A percentile compares a stretch with the other conserved stretches of the same genome.
These are phyloP conservation scores for Berberis vulgaris DNA, from an alignment of 164 flowering plant species.

Conservation along the genomic window DNA sequence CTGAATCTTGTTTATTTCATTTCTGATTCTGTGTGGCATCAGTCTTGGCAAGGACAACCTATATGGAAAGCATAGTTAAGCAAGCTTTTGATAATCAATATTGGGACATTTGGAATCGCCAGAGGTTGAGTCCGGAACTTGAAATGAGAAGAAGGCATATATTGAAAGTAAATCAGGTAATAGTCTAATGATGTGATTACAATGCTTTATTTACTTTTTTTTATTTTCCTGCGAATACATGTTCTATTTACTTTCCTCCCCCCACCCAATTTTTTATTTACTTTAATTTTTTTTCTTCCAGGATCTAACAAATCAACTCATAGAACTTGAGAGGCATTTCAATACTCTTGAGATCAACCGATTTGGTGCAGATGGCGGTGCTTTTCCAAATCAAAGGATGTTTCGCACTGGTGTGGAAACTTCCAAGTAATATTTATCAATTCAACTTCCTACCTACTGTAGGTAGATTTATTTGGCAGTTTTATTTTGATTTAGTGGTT, in stretches of 20 bases:
- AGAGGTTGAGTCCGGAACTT: constrained; percentile 78
- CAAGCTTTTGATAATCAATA: constrained; percentile 73
- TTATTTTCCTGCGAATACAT: not conserved
- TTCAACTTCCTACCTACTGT: too few species aligned
- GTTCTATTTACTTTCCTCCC: not conserved
- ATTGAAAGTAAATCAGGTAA: constrained; percentile 54
- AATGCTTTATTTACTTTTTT: not conserved
- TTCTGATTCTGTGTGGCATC: constrained; percentile 2
- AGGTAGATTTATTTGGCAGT: too few species aligned
- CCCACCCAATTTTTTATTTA: not conserved
- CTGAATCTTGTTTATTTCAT: not conserved
- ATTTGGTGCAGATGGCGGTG: too few species aligned
- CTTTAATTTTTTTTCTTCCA: constrained; percentile 16
- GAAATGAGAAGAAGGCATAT: constrained; percentile 57
- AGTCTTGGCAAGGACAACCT: constrained; percentile 70
- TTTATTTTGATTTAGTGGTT: too few species aligned
- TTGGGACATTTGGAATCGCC: constrained; percentile 80
- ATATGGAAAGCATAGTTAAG: constrained; percentile 69
- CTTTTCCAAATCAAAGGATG: too few species aligned
- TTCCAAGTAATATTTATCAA: too few species aligned
- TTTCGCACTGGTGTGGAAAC: too few species aligned
- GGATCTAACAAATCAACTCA: constrained; percentile 66
- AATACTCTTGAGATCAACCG: constrained; percentile 18
- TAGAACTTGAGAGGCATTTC: constrained; percentile 85
- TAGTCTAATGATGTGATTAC: not conserved